Base-by-base conservation (phyloP, 2,329 filamentous ascomycete species). In the Fusarium verticillioides region DNA sequence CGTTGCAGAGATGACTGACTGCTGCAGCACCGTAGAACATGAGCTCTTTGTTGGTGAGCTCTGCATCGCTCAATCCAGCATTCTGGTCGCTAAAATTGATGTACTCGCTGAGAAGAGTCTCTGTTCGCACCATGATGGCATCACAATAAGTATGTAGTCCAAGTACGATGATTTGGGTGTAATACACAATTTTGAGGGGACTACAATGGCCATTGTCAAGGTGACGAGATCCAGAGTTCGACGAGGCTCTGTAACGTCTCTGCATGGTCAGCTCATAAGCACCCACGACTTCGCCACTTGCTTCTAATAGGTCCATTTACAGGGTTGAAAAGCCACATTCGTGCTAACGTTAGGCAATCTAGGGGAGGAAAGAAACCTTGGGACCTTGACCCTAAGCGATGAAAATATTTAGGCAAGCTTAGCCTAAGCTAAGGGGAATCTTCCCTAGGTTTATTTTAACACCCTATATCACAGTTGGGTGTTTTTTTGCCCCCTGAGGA, bases 1-100 rank as follows among this genome's bases (percentile, higher is more conserved):
- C 40, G 7, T 64, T 52, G 7, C 62, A 64, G 7, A 65, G 62
- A 18, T 43, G 62, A 9, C 62, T 65, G 28, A 65, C 46, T 13
- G 59, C 62, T 4, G 59, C 62, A 0, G 62, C 59, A 16, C 46
- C 62, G 28, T 49, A 65, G 10, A 65, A 65, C 9, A 36, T 64
- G 28, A 65, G 40, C 16, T 65, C 40, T 19, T 64, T 65, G 2
- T 36, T 16, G 16, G 9, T 7, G 16, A 46, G 19, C 15, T 46
- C 62, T 28, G 9, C 12, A 6, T 23, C 34, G 16, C 37, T 65
- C 26, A 65, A 49, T 2, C 28, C 47, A 8, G 15, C 34, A 5
- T 54, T 54, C 23, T 65, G 62, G 7, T 65, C 59, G 7, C 7
- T 16, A 3, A 65, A 65, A 18, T 65, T 65, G 32, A 64, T 46